phyloP scores from a whole-genome alignment of 129 eudicot genomes.

The Dittrichia graveolens region DNA sequence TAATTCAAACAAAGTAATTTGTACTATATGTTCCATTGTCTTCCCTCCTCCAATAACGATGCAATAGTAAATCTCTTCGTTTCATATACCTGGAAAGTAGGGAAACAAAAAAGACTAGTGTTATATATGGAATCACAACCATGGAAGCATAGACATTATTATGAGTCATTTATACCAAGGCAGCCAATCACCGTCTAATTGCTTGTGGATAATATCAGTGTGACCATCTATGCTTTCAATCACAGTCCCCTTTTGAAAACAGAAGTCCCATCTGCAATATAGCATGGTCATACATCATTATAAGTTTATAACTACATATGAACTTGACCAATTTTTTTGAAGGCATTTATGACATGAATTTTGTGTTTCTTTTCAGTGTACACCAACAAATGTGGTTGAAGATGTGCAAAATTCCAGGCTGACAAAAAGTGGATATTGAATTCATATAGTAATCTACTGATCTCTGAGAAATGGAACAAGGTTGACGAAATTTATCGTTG shows the following conservation, averaged over 20 bases:
- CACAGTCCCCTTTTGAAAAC: slow-evolving; percentile 60
- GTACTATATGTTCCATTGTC: slow-evolving; percentile 74
- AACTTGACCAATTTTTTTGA: background rate
- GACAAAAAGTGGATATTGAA: background rate
- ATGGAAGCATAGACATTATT: background rate
- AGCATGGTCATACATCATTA: slow-evolving; percentile 13
- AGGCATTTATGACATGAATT: no score
- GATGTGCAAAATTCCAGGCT: background rate
- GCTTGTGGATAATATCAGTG: slow-evolving; percentile 71
- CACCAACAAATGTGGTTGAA: no score
- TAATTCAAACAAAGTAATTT: background rate
- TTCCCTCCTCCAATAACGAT: slow-evolving; percentile 79
- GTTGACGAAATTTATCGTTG: background rate
- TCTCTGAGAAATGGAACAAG: background rate
- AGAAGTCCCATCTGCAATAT: slow-evolving; percentile 87
- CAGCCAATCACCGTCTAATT: slow-evolving; percentile 53
- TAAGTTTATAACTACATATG: background rate
- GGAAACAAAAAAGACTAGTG: slow-evolving; percentile 1
- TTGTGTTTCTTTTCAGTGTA: no score
- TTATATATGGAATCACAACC: slow-evolving; percentile 9
- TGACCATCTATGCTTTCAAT: slow-evolving; percentile 80
- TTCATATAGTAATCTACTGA: background rate
- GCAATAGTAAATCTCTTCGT: slow-evolving; percentile 63
- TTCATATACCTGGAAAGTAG: slow-evolving; percentile 57
- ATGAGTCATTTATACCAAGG: slow-evolving; percentile 54